Conservation (phyloP, 1,284 basidiomycete genomes). For the Ceratobasidium sp. region DNA sequence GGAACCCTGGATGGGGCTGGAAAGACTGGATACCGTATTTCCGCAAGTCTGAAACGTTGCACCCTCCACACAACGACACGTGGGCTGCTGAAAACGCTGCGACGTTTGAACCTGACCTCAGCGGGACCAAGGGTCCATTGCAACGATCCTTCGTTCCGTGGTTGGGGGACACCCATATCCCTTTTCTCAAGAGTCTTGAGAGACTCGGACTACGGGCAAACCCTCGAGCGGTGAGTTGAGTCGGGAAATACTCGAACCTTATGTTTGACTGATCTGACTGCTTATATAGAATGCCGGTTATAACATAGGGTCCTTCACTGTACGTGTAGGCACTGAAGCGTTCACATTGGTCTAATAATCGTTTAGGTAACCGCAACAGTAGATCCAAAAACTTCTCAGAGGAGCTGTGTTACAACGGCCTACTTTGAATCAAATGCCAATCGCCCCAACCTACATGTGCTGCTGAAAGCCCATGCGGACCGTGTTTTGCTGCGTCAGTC, state of each 20-base stretch:
- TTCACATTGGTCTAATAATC: background rate
- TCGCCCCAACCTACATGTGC: conserved; percentile 37
- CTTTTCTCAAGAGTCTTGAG: conserved; percentile 48
- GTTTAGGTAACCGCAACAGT: conserved; percentile 25
- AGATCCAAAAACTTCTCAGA: conserved; percentile 25
- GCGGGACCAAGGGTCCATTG: conserved; percentile 48
- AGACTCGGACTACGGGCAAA: conserved; percentile 48
- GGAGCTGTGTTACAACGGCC: conserved; percentile 37
- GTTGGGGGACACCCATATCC: conserved; percentile 46
- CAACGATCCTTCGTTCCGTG: conserved; percentile 45
- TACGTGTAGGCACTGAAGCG: conserved; percentile 29
- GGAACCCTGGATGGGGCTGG: conserved; percentile 49
- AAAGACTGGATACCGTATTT: conserved; percentile 47
- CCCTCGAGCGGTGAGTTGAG: conserved; percentile 41
- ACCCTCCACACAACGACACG: conserved; percentile 33
- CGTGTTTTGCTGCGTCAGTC: conserved; percentile 20
- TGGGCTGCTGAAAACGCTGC: conserved; percentile 45
- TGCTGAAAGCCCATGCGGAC: conserved; percentile 36
- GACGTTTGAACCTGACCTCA: conserved; percentile 43
- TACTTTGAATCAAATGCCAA: conserved; percentile 46
- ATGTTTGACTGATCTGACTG: background rate
- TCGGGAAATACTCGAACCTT: background rate
- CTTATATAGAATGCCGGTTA: conserved; percentile 42
- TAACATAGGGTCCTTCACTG: conserved; percentile 47
- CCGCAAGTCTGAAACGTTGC: conserved; percentile 48